Base-by-base conservation (phyloP, 768 basidiomycete genomes). In the Serendipita sp. region DNA sequence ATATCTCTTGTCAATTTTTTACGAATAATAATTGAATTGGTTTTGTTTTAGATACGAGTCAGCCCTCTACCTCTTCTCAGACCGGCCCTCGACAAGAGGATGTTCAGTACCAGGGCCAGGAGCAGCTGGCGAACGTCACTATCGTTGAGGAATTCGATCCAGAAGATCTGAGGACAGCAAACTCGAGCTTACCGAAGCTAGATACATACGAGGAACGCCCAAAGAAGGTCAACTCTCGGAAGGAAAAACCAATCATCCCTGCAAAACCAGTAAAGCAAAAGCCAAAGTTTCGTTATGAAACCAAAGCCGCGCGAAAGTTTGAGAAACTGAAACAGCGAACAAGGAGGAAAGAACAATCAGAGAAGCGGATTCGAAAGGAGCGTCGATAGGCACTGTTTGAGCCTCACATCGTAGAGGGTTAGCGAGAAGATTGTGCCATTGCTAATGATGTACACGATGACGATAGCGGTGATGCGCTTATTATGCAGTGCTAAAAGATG, bases 101-200 rank as follows among this genome's bases (percentile, higher is more conserved):
- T 62, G 80, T 82, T 70, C 85, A 88, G 70, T 94, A 83, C 66
- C 85, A 88, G 67, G 85, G 86, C 66, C 90, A 91, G 68, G 85
- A 93, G 69, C 80, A 85, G 64, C 77, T 89, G 33, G 90, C 93
- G 48, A 90, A 88, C 17, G 92, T 96, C 48, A 93, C 91, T 16
- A 84, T 96, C 58, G 84, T 90, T 14, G 90, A 96, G 70, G 90
- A 96, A 71, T 90, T 95, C 71, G 90, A 94, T 71, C 82, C 88
- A 22, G 78, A 81, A 68, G 72, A 76, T 45, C 72, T 84, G 70
- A 76, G 81, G 33, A 79, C 24, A 43, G 50, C 38, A 38, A 38
- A 38, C 38, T 7, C 38, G 5, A 14, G 38, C 38, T 5, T 38
- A 14, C 38, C 7, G 38, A 38, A 38, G 38, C 5, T 5, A 38